Evolutionary conservation across 352 stramenopile species (phyloP).

Genomic region (Thalassiosira hispida): DNA sequence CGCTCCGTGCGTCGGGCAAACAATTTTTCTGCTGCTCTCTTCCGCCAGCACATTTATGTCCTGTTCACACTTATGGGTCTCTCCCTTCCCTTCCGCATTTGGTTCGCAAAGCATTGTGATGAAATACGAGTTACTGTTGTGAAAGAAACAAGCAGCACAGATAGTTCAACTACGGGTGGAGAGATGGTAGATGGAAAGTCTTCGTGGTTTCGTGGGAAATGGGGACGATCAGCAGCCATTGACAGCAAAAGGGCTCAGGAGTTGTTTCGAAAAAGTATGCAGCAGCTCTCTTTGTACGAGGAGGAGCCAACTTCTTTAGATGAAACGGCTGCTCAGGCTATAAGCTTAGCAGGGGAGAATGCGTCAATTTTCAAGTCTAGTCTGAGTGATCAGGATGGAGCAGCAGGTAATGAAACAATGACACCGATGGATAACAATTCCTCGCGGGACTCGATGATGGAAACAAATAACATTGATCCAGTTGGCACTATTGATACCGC

Average conservation of each 20-base stretch:
- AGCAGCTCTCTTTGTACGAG: constrained; percentile 48
- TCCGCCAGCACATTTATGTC: constrained; percentile 68
- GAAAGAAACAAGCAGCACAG: constrained; percentile 67
- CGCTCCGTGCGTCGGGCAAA: constrained; percentile 32
- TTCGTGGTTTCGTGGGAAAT: constrained; percentile 39
- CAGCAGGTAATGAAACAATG: neutral
- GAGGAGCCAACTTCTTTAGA: constrained; percentile 7
- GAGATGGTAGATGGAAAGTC: constrained; percentile 19
- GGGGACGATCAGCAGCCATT: constrained; percentile 15
- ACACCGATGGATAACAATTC: neutral
- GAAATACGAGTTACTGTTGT: constrained; percentile 75
- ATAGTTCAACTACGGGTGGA: constrained; percentile 2
- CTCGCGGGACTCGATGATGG: neutral
- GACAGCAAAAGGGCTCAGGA: constrained; percentile 39
- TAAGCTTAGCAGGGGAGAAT: constrained; percentile 1
- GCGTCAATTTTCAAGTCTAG: neutral
- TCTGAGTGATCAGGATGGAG: neutral
- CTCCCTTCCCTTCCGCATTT: constrained; percentile 77
- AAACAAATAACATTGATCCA: too few relatives aligned
- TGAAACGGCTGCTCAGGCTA: neutral
- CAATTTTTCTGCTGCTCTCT: constrained; percentile 53
- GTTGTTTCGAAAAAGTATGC: constrained; percentile 52
- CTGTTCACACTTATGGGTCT: constrained; percentile 75
- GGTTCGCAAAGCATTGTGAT: constrained; percentile 80
- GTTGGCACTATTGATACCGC: neutral